Base-by-base conservation (phyloP, 179 eudicot species). In the Beta macrorhiza region DNA sequence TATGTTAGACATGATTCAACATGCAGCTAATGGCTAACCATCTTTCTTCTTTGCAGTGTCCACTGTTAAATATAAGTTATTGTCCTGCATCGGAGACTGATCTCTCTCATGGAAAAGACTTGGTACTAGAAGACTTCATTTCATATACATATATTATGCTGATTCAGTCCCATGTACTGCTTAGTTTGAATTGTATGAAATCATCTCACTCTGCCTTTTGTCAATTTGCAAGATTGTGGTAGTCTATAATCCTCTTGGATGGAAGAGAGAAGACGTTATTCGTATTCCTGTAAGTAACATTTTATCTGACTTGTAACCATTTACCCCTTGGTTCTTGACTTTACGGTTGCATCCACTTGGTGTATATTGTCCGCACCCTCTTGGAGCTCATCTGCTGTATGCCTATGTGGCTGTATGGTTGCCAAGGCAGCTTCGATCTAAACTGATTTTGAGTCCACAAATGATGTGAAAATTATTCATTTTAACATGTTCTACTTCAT, bases 241-340 rank as follows among this genome's bases (percentile, higher is more conserved):
- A 74, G 91, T 91, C 80, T 97, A 97, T 83, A 97, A 97, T 81
- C 86, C 99, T 79, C 90, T 97, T 71, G 99, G 97, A 82, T 94
- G 98, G 98, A 90, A 88, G 87, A 91, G 98, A 89, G 89, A 88
- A 55, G 94, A 91, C 79, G 85, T 92, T 76, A 87, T 97, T 19
- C 89, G 90, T 82, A 80, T 97, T 78, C 99, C 99, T 62, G 99
- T 97, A 85, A 94, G 98, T 87, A 74, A 61, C 82, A 80, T 44
- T 53, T 57, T 76, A 22, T 72, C 22, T 58, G 37, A 53, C 75
- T 49, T 75, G 29, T 62, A 37, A 74, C 15, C 37, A 55, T 17
- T 29, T 65, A 19, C 49, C 17, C 67, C 77, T 72, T 14, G 16
- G 44, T 44, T 10, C 59, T 44, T 72, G 58, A 45, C 65, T 55